Evolutionary conservation across 208 protist species (phyloP).

Genomic region (Acanthamoeba culbertsoni): DNA sequence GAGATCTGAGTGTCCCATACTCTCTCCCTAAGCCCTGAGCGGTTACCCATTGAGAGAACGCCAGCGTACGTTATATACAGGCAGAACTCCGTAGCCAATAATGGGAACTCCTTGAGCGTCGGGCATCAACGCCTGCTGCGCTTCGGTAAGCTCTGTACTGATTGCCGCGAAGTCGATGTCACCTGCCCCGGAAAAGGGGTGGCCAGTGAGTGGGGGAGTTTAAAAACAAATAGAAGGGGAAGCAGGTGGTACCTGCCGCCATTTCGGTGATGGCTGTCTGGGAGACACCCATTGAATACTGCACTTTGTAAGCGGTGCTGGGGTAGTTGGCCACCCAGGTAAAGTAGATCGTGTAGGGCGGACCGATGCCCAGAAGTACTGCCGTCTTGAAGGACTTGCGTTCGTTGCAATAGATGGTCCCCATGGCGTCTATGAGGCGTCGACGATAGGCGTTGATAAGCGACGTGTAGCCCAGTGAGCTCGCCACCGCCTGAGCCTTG

Average conservation of each 20-base stretch:
- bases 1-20: too few species aligned
- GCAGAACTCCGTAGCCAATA: background rate
- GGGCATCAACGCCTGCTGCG: background rate
- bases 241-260: background rate
- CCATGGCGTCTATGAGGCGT: background rate
- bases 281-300: background rate
- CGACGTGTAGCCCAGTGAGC: background rate
- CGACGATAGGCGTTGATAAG: background rate
- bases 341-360: background rate
- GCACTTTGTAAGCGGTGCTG: background rate
- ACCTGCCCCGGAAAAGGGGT: background rate
- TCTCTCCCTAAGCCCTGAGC: background rate
- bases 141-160: background rate
- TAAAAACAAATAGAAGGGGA: background rate
- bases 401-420: constrained; percentile 1
- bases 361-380: background rate
- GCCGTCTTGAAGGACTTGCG: background rate
- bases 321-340: background rate
- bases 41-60: background rate
- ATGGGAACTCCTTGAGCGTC: background rate
- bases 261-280: background rate
- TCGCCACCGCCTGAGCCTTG: background rate
- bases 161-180: background rate
- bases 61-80: background rate
- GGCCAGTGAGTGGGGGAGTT: background rate